Base-by-base conservation (phyloP, 768 basidiomycete genomes). In the Hericium rajendrae region DNA sequence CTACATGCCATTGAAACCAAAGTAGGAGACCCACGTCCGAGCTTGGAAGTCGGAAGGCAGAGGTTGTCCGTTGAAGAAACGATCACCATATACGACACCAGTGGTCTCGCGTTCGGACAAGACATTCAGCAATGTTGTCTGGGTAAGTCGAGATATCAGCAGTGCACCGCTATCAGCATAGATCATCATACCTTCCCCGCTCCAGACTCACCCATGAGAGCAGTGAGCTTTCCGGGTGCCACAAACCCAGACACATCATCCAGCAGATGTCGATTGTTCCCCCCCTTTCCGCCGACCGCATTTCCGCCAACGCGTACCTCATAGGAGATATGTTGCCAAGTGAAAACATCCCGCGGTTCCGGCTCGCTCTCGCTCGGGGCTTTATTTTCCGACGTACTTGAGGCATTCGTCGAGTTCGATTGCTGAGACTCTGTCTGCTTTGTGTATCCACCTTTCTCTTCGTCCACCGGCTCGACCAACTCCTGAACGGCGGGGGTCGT, bases 231-330 rank as follows among this genome's bases (percentile, higher is more conserved):
- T 4, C 92, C 91, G 0, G 91, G 92, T 9, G 80, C 81, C 18
- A 91, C 89, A 67, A 79, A 93, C 0, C 91, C 91, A 32, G 83
- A 86, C 12, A 94, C 78, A 49, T 88, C 78, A 59, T 90, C 78
- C 56, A 92, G 73, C 2, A 92, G 73, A 24, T 68, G 71, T 38
- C 79, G 71, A n/a, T 20, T 20, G 6, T 70, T 62, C 51, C 65
- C 59, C 4, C 65, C 60, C 6, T 22, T 22, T 22, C 22, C 22
- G 22, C 22, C 22, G 2, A 22, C 22, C 22, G 22, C 22, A 22
- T 78, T 80, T 3, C 75, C 76, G 2, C 70, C 59, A 12, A 83
- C 73, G 1, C 78, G 74, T 0, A 93, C 83, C 32, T 77, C 78
- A 67, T 93, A 94, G 56, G 75, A 72, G 51, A 91, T 60, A 59